Evolutionary conservation across 495 filamentous ascomycete genomes (phyloP), one percentile per base, ranked within the genome.

Genomic region (Astrothelium macrocarpum): DNA sequence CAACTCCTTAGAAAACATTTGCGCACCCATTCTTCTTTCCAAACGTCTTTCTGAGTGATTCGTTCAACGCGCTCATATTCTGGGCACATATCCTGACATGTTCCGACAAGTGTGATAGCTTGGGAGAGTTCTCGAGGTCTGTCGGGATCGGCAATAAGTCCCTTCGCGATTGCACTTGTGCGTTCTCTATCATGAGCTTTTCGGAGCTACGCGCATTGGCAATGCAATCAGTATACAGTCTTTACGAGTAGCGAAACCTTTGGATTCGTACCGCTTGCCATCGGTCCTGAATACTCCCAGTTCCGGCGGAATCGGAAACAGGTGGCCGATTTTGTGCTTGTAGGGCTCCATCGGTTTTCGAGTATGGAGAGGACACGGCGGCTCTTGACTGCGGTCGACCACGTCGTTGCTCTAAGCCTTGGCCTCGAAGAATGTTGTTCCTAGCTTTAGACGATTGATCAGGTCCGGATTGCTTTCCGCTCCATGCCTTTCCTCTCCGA

Each of bases 31-130:
- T 88, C 85, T 10, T 79, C 74, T 1, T 64, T 67, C 71, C 79
- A 80, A 32, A 87, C 76, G 66, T 86, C 74, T 18, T 73, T 71
- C 63, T 87, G 80, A 64, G 87, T 84, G 59, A 95, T 91, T 23
- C 92, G 84, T 34, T 87, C 83, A 16, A 92, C 81, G 42, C 87
- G 79, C 76, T 99, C 95, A 70, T 85, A 96, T 66, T 93, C 87
- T 0, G 95, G 90, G 73, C 95, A 99, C 92, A 96, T 97, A 64
- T 90, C 86, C 66, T 88, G 84, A 70, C 92, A 97, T 61, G 88
- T 93, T 11, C 93, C 94, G 62, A 90, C 86, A 23, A 91, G 92
- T 2, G 87, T 87, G 49, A 97, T 89, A 2, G 94, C 92, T 64
- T 96, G 84, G 45, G 87, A 84, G 34, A 97, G 81, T 39, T 80